phyloP scores from a whole-genome alignment of 768 basidiomycete species.

The Rhizopogon vulgaris region DNA sequence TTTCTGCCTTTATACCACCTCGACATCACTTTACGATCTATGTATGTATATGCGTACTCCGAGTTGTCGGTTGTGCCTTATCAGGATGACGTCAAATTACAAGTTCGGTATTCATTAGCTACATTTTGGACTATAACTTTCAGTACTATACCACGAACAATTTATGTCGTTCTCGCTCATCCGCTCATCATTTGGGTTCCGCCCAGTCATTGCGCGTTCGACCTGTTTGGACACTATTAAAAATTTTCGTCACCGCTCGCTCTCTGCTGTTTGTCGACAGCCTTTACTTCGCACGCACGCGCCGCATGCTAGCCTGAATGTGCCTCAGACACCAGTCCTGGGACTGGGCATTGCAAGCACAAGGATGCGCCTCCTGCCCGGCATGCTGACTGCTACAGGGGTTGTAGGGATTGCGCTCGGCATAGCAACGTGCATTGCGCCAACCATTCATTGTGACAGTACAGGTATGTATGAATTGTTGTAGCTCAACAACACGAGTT shows the following conservation, averaged over 20 bases:
- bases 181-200: constrained; percentile 13
- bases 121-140: too few relatives aligned
- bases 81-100: constrained; percentile 5
- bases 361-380: constrained; percentile 11
- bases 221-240: constrained; percentile 1
- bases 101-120: too few relatives aligned
- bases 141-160: neutral
- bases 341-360: neutral
- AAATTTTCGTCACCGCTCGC: neutral
- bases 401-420: constrained; percentile 41
- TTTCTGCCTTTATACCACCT: too few relatives aligned
- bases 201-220: constrained; percentile 3
- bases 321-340: neutral
- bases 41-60: too few relatives aligned
- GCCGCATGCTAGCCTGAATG: neutral
- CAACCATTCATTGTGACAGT: constrained; percentile 51
- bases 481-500: neutral
- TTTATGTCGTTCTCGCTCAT: constrained; percentile 3
- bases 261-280: neutral
- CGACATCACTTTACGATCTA: too few relatives aligned
- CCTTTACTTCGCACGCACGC: neutral
- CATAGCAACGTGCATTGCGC: constrained; percentile 29
- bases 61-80: neutral
- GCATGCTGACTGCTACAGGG: constrained; percentile 24
- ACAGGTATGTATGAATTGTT: constrained; percentile 10